These are phyloP conservation scores for Tilletiaria anomala DNA, from an alignment of 1,284 basidiomycete species.

Conservation along the genomic window DNA sequence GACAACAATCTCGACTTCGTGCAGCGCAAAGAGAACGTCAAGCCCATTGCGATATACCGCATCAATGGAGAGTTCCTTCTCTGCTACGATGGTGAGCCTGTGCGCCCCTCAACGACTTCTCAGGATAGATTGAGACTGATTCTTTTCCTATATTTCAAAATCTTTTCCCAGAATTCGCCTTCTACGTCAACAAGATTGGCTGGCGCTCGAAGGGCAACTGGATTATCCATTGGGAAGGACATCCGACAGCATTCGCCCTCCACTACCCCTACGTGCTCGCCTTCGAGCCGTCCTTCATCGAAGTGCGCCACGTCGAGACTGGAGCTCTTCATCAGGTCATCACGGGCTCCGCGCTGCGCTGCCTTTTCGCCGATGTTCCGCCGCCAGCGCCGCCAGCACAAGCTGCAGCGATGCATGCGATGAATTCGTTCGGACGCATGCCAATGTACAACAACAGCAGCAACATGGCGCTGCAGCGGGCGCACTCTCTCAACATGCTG, in stretches of 20 bases:
- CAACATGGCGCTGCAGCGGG: neutral
- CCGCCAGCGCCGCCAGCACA: conserved; percentile 48
- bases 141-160: no score
- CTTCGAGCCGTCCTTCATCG: conserved; percentile 90
- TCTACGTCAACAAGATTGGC: conserved; percentile 95
- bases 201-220: conserved; percentile 78
- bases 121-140: neutral
- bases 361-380: conserved; percentile 85
- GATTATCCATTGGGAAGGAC: conserved; percentile 94
- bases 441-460: neutral
- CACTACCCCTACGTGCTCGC: conserved; percentile 94
- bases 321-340: conserved; percentile 88
- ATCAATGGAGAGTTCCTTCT: conserved; percentile 92
- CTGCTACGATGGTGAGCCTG: conserved; percentile 77
- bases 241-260: conserved; percentile 80
- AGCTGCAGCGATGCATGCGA: no score
- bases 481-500: neutral
- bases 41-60: conserved; percentile 90
- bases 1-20: conserved; percentile 89
- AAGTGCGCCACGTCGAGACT: conserved; percentile 88
- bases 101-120: conserved; percentile 3
- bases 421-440: no score
- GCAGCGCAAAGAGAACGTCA: conserved; percentile 68
- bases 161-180: conserved; percentile 66
- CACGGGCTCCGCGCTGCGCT: conserved; percentile 49